Conservation (phyloP, 306 rosid genomes). For the Inga laurina region DNA sequence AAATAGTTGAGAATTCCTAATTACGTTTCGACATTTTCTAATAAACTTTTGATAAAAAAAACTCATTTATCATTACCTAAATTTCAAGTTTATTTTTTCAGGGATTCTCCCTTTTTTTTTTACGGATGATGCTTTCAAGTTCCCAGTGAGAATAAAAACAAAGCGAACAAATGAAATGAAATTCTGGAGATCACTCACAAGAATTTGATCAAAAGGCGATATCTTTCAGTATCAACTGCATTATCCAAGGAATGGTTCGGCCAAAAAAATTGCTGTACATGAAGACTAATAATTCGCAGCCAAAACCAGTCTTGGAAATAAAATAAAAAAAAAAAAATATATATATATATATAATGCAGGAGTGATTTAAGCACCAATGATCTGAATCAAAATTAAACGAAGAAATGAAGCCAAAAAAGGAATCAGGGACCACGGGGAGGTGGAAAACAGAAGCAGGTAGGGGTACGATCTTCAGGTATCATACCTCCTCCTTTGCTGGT, state of each 20-base stretch:
- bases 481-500: conserved; percentile 94
- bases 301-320: background rate
- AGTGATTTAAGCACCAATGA: background rate
- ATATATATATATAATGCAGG: background rate
- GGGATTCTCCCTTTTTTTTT: too few relatives aligned
- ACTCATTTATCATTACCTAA: too few relatives aligned
- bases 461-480: conserved; percentile 68
- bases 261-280: background rate
- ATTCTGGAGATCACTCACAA: background rate
- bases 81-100: too few relatives aligned
- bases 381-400: background rate
- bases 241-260: background rate
- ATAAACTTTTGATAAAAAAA: too few relatives aligned
- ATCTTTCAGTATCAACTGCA: background rate
- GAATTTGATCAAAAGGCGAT: background rate
- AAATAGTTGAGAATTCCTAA: too few relatives aligned
- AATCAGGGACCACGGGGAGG: conserved; percentile 64
- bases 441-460: conserved; percentile 68
- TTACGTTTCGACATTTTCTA: too few relatives aligned
- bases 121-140: background rate
- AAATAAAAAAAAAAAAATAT: too few relatives aligned
- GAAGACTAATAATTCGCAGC: background rate
- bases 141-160: background rate
- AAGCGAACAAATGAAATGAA: background rate
- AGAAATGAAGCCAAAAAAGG: background rate